A percentile compares a stretch with the other conserved stretches of the same genome.
These are phyloP conservation scores for Fusarium sp. DNA, from an alignment of 2,329 filamentous ascomycete species.

Conservation along the genomic window DNA sequence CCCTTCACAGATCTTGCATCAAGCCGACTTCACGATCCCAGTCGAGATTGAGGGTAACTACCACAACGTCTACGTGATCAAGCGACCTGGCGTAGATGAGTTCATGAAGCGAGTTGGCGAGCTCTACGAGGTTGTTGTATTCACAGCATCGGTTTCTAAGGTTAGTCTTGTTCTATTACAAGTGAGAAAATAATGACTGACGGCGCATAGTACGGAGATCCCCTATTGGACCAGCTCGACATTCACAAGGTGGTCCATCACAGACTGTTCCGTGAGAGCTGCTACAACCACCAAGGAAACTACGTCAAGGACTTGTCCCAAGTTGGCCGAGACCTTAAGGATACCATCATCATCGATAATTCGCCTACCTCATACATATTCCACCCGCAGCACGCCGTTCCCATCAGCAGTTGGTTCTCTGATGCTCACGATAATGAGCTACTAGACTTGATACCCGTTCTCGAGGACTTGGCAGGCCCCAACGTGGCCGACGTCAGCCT, in stretches of 20 bases:
- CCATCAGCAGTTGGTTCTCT: constrained; percentile 99
- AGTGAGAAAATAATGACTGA: constrained; percentile 36
- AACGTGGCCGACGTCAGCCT: constrained; percentile 96
- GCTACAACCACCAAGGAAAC: constrained; percentile 99
- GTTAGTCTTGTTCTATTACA: constrained; percentile 58
- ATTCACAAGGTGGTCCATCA: constrained; percentile 98
- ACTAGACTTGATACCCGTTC: constrained; percentile 94
- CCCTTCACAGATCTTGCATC: constrained; percentile 84
- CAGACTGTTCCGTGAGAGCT: constrained; percentile 95
- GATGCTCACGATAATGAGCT: constrained; percentile 99
- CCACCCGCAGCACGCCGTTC: constrained; percentile 97
- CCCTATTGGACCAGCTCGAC: constrained; percentile 93
- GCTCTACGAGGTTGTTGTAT: constrained; percentile 97
- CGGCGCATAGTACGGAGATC: constrained; percentile 83
- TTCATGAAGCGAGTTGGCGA: constrained; percentile 99
- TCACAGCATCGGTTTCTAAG: constrained; percentile 98
- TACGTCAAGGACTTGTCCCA: constrained; percentile 99
- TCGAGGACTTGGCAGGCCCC: constrained; percentile 90
- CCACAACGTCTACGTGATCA: constrained; percentile 99
- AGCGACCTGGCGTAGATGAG: constrained; percentile 96
- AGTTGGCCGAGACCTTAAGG: constrained; percentile 92
- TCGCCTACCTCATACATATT: constrained; percentile 99
- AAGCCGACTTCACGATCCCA: constrained; percentile 98
- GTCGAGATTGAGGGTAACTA: constrained; percentile 99
- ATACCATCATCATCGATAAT: constrained; percentile 99